These are phyloP conservation scores for Narthecium ossifragum DNA, from an alignment of 106 monocot species.

Conservation along the genomic window DNA sequence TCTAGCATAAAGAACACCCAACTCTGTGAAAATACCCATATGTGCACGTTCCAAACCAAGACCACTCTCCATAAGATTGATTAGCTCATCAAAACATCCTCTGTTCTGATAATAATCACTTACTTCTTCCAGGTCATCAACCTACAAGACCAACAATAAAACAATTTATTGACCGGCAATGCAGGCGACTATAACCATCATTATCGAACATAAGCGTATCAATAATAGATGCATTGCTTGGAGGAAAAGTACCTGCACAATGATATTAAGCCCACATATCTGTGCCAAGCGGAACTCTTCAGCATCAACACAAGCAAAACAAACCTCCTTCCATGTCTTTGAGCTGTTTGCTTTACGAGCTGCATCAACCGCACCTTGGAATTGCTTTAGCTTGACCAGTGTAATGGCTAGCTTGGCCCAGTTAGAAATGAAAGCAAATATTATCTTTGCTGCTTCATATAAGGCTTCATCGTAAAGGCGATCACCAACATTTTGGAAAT, in stretches of 20 bases:
- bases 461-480: constrained; percentile 70
- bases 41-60: constrained; percentile 95
- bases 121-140: constrained; percentile 98
- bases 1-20: constrained; percentile 96
- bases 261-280: constrained; percentile 92
- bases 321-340: constrained; percentile 96
- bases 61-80: constrained; percentile 99
- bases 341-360: constrained; percentile 94
- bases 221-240: constrained; percentile 10
- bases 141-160: constrained; percentile 48
- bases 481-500: constrained; percentile 92
- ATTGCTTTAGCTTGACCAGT: constrained; percentile 74
- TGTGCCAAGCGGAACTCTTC: constrained; percentile 97
- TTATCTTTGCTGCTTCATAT: constrained; percentile 93
- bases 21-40: constrained; percentile 98
- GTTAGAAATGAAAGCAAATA: constrained; percentile 93
- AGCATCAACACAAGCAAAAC: constrained; percentile 95
- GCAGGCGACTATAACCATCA: too few relatives aligned
- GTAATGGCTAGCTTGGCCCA: constrained; percentile 84
- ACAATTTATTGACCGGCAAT: too few relatives aligned
- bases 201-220: too few relatives aligned
- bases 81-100: constrained; percentile 95
- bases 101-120: constrained; percentile 98
- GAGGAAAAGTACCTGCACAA: constrained; percentile 56
- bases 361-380: constrained; percentile 95